Conservation (phyloP, 2,329 filamentous ascomycete genomes). For the Penicillium sp. region DNA sequence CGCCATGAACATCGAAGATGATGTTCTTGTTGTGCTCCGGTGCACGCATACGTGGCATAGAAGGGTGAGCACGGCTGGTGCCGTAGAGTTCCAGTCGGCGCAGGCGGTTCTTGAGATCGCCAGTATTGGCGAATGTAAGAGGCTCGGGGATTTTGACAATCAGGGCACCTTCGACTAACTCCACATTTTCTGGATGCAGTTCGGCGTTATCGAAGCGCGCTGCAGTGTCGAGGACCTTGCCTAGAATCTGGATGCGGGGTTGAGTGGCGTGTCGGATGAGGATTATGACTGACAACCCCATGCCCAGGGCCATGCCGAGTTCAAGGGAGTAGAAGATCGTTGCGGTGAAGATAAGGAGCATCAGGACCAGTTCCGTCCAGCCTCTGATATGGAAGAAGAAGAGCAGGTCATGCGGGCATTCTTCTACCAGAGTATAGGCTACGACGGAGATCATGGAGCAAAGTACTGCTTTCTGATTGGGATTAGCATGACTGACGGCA, state of each 20-base stretch:
- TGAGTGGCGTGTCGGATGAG: conserved; percentile 88
- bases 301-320: conserved; percentile 87
- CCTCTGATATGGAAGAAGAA: conserved; percentile 86
- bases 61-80: conserved; percentile 78
- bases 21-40: conserved; percentile 85
- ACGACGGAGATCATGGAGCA: conserved; percentile 94
- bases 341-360: conserved; percentile 83
- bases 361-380: conserved; percentile 79
- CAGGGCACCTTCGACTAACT: conserved; percentile 86
- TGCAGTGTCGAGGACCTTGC: conserved; percentile 73
- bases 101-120: conserved; percentile 79
- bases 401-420: conserved; percentile 83
- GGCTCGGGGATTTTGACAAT: conserved; percentile 98
- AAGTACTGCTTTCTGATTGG: conserved; percentile 76
- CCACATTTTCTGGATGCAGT: conserved; percentile 65
- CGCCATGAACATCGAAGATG: conserved; percentile 97
- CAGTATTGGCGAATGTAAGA: conserved; percentile 94
- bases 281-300: conserved; percentile 82
- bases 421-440: conserved; percentile 89
- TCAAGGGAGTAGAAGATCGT: conserved; percentile 96
- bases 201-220: conserved; percentile 83
- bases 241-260: conserved; percentile 92
- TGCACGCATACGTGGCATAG: conserved; percentile 71
- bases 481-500: conserved; percentile 7
- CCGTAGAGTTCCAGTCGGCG: conserved; percentile 84